Evolutionary conservation across 768 basidiomycete species (phyloP), one percentile per base, ranked within the genome.

Genomic region (Lactarius tabidus): DNA sequence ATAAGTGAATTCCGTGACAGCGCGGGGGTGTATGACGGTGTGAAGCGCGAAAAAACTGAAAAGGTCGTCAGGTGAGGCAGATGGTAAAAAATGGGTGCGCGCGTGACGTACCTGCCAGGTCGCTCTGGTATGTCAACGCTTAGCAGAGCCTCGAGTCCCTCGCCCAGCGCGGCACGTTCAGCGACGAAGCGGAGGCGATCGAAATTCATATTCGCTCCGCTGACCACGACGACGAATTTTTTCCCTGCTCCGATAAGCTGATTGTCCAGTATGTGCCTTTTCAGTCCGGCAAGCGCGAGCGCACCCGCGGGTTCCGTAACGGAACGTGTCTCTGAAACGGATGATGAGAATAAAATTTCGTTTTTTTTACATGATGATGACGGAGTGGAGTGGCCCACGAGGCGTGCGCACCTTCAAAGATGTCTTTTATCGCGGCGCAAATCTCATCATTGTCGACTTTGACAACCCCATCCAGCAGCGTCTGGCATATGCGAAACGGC

Each of bases 201-300:
- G 76, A 99, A 99, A 78, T 99, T 98, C 93, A 99, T 97, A 77
- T 99, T 98, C 20, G 96, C 97, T 26, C 97, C 97, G 71, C 93
- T 95, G 68, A 98, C 79, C 59, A 98, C 87, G 6, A 85, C 95
- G 35, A 98, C 95, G 69, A 95, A 97, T 63, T 85, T 87, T 78
- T 93, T 93, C 62, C 89, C 82, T 2, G 91, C 86, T 41, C 91
- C 92, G 59, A 94, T 70, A 38, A 98, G 84, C 59, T 88, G 82
- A 75, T 97, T 92, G 64, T 87, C 77, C 38, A 85, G 69, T 70
- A 99, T 94, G 74, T 96, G 84, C 15, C 85, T 86, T 74, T 98
- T 99, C 59, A 98, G 79, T 14, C 93, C 94, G 20, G 97, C 97
- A 41, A 98, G 80, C 0, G 90, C 90, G 7, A 98, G 82, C 1